Evolutionary conservation across 768 basidiomycete species (phyloP), one percentile per base, ranked within the genome.

Genomic region (Mycena polygramma): DNA sequence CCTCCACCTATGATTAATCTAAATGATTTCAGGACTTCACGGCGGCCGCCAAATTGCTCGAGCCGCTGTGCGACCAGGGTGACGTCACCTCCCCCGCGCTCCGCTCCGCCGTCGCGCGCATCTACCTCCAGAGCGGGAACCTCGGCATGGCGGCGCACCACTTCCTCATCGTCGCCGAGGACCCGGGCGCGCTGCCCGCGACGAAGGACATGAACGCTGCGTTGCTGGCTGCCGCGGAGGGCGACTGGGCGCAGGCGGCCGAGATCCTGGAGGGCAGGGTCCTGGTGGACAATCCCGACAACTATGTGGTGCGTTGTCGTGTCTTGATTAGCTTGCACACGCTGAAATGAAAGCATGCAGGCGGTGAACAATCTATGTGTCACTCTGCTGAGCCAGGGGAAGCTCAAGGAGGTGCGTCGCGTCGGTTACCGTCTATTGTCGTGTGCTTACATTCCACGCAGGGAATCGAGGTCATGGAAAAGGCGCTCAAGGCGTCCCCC

Each of bases 361-460:
- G 93, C 93, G 46, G 86, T 91, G 43, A 96, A 95, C 77, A 92
- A 95, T 75, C 81, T 94, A 3, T 87, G 91, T 0, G 94, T 95
- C 39, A 86, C 90, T 11, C 79, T 92, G 51, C 80, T 95, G 54
- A 88, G 87, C 66, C 90, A 92, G 73, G 94, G 94, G 7, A 89
- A 86, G 69, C 71, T 95, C 46, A 90, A 88, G 75, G 91, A 95
- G 86, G 93, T 91, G 17, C 46, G 81, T 73, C 35, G 24, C 13
- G 59, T 26, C 17, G 20, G 15, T 46, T 20, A 15, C 26, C 30
- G 17, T 36, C 7, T n/a, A 7, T 43, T 17, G 43, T 10, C 48
- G 17, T 57, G 6, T 9, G 26, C 52, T 62, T 36, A 36, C n/a
- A n/a, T 19, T 62, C 62, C 39, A 57, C 63, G 1, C 63, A 94